phyloP scores from a whole-genome alignment of 164 flowering plant species.

The Buxus sempervirens region DNA sequence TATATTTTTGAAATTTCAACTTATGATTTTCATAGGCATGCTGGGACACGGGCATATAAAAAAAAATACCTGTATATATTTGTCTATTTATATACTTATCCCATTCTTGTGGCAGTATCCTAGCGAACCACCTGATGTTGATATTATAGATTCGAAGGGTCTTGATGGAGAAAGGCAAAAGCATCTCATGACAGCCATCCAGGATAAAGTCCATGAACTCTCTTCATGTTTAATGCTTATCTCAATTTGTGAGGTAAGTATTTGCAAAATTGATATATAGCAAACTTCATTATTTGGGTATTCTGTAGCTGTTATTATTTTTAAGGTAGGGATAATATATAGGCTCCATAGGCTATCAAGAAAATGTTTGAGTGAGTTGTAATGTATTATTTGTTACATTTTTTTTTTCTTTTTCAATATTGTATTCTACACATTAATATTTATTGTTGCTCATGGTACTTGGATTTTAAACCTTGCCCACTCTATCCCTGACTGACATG shows the following conservation, averaged over 20 bases:
- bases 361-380: not conserved
- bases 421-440: not conserved
- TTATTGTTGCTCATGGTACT: not conserved
- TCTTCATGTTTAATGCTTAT: constrained; percentile 72
- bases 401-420: no score
- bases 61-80: no score
- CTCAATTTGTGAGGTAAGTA: constrained; percentile 82
- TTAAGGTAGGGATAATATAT: not conserved
- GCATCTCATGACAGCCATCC: constrained; percentile 36
- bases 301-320: not conserved
- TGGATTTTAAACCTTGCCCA: no score
- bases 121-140: constrained; percentile 54
- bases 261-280: not conserved
- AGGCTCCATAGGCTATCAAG: not conserved
- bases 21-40: no score
- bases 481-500: no score
- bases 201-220: constrained; percentile 56
- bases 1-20: no score
- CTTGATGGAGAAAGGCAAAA: constrained; percentile 70
- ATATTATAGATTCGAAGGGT: constrained; percentile 69
- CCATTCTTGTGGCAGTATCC: constrained; percentile 64
- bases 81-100: not conserved
- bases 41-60: no score
- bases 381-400: not conserved
- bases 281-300: not conserved